phyloP scores from a whole-genome alignment of 495 filamentous ascomycete species.

The Xylaria grammica region DNA sequence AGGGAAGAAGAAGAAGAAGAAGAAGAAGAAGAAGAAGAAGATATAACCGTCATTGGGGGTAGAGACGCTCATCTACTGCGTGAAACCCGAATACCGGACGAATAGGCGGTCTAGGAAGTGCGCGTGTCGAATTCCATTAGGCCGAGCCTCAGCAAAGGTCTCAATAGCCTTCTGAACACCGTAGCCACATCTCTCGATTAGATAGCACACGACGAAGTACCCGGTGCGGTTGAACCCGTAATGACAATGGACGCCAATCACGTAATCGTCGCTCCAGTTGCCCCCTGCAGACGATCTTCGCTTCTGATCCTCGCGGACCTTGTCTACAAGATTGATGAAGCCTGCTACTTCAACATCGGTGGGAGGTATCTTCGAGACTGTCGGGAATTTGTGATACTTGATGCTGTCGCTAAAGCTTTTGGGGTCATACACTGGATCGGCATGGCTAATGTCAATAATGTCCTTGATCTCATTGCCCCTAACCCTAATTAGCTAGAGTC shows the following conservation, averaged over 20 bases:
- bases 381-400: constrained; percentile 85
- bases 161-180: constrained; percentile 78
- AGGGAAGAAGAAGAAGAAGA: neutral
- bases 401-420: constrained; percentile 77
- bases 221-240: constrained; percentile 94
- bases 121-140: constrained; percentile 85
- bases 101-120: constrained; percentile 89
- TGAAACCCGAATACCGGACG: constrained; percentile 66
- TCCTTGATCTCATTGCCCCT: constrained; percentile 65
- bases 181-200: constrained; percentile 80
- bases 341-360: constrained; percentile 72
- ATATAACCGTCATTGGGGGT: too few relatives aligned
- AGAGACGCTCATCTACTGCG: constrained; percentile 26
- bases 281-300: constrained; percentile 46
- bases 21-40: too few relatives aligned
- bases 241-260: constrained; percentile 90
- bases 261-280: constrained; percentile 44
- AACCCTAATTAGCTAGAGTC: constrained; percentile 12
- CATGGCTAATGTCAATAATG: constrained; percentile 87
- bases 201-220: constrained; percentile 88
- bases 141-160: constrained; percentile 72
- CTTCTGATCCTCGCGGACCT: constrained; percentile 60
- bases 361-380: constrained; percentile 90
- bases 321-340: constrained; percentile 82
- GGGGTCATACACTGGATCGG: constrained; percentile 83